Evolutionary conservation across 1,284 basidiomycete genomes (phyloP), one percentile per base, ranked within the genome.

Genomic region (Ganoderma meredithae): DNA sequence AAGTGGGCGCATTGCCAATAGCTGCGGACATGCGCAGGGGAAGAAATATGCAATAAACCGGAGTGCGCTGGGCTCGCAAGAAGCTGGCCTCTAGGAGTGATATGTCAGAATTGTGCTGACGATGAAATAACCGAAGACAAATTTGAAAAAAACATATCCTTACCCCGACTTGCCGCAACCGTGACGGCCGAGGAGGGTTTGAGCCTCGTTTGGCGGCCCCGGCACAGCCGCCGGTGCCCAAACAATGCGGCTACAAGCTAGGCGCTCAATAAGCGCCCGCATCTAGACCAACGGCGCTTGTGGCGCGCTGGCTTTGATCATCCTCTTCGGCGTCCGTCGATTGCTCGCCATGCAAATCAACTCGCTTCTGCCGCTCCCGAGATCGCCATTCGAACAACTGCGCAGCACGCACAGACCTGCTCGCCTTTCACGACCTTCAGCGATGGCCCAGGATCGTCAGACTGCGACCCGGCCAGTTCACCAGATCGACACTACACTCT

Each of bases 261-360:
- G 10, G 36, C 36, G 36, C 9, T 5, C 8, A 22, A n/a, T 7
- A 52, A 15, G 22, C 47, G 47, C 47, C 47, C 0, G 10, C 22
- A 25, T 2, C 12, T 10, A 10, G 25, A 22, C 47, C n/a, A 9
- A 3, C 3, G 47, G 47, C 47, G 47, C 47, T 13, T 52, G 47
- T 52, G 22, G 19, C 43, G 6, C 43, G 1, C 22, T 52, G 3
- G 47, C 12, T 12, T 8, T 49, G n/a, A n/a, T n/a, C 9, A 22
- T 49, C 22, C 3, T 31, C 31, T 31, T 31, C 22, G 47, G 4
- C 22, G 43, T 44, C 17, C 31, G 36, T 39, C 36, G 36, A 8
- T 44, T 19, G 43, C 47, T 52, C 47, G 47, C 25, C 47, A 12
- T 52, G 47, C 47, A 52, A 52, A 52, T 52, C 22, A 52, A 52